Base-by-base conservation (phyloP, 2,329 filamentous ascomycete species). In the Herpotrichia juniperi region DNA sequence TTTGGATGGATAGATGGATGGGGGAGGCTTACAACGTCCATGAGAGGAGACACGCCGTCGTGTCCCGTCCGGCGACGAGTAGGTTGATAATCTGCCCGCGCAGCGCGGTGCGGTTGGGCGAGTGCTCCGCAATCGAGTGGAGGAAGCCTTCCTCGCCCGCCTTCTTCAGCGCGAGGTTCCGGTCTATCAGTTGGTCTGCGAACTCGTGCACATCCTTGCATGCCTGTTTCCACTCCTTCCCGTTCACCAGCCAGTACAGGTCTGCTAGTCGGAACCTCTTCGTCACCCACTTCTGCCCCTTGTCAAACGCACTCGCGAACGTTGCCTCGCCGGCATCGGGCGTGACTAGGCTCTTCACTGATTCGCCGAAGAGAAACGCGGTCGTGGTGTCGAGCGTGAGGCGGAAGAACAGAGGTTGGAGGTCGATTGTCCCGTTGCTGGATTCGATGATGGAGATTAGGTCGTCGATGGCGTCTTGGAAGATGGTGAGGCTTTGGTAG, bases 381-480 rank as follows among this genome's bases (percentile, higher is more conserved):
- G 86, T 89, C 0, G 86, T 84, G 0, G 84, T 83, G 54, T 90
- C 87, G 16, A 90, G 77, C 0, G 86, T 88, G 63, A 88, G 78
- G 47, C 81, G 79, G 63, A 88, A 88, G 63, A 89, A 87, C 8
- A 87, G 71, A 10, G 82, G 79, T 60, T 85, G 83, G 24, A 89
- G 73, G 58, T 89, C 83, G 9, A 89, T 37, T 3, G 31, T 28
- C 1, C 54, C 56, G 5, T 51, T 50, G 26, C 45, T 71, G 5
- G 83, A 81, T 50, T 83, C 82, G 6, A 89, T 76, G 21, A 79
- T 76, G 1, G 75, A 68, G 17, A 88, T 75, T 24, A 90, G 70
- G 26, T 80, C 75, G 14, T 76, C 67, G 5, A 86, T 75, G 68
- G 87, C 83, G 2, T 62, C 68, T 57, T 87, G 83, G 50, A 87